These are phyloP conservation scores for Neofusicoccum cordaticola DNA, from an alignment of 2,329 filamentous ascomycete species.

Conservation along the genomic window DNA sequence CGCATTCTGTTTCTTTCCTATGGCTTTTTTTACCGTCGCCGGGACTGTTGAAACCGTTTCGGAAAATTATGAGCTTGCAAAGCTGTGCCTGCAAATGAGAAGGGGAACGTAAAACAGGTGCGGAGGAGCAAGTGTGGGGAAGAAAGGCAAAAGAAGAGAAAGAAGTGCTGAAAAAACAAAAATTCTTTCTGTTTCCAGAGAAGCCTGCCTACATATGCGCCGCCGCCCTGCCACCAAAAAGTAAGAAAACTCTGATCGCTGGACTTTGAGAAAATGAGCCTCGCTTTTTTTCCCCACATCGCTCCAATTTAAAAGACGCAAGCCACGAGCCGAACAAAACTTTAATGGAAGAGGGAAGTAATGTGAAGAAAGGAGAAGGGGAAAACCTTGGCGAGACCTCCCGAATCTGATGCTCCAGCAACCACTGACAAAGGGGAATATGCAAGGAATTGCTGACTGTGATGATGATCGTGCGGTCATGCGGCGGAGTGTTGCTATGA, in stretches of 20 bases:
- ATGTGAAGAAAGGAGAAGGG: background rate
- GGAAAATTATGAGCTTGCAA: background rate
- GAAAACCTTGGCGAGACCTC: constrained; percentile 1
- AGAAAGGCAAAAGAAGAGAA: background rate
- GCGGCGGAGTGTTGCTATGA: background rate
- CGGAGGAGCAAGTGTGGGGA: background rate
- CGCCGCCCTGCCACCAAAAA: background rate
- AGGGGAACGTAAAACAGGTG: background rate
- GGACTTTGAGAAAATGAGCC: constrained; percentile 1
- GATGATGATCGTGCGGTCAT: constrained; percentile 15
- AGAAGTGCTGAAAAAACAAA: background rate
- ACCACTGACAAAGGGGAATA: constrained; percentile 14
- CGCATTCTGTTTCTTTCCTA: constrained; percentile 3
- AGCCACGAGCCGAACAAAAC: background rate
- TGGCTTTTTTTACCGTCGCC: background rate
- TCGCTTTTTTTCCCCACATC: constrained; percentile 6
- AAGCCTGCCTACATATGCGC: constrained; percentile 11
- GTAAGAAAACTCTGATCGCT: background rate
- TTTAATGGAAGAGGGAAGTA: background rate
- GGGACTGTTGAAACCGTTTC: background rate
- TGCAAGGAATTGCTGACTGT: constrained; percentile 13
- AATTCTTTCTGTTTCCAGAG: constrained; percentile 8
- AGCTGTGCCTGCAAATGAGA: background rate
- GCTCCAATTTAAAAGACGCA: constrained; percentile 6
- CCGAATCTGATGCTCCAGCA: constrained; percentile 5